Evolutionary conservation across 176 grass and related monocot genomes (phyloP).

Genomic region (barley (Hordeum vulgare)): MorexV3_pseudomolecules_assembly NC_058518.1:502616201-502616700

Average conservation of each 20-base stretch:
- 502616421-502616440: slow-evolving; percentile 70
- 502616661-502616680: slow-evolving; percentile 92
- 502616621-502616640: slow-evolving; percentile 77
- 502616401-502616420: slow-evolving; percentile 70
- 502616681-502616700: slow-evolving; percentile 79
- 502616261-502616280: slow-evolving; percentile 86
- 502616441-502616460: slow-evolving; percentile 62
- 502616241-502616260: slow-evolving; percentile 77
- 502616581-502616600: slow-evolving; percentile 77
- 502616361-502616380: slow-evolving; percentile 46
- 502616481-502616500: slow-evolving; percentile 79
- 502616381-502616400: slow-evolving; percentile 76
- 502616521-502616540: slow-evolving; percentile 89
- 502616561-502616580: slow-evolving; percentile 60
- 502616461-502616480: slow-evolving; percentile 66
- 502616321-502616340: slow-evolving; percentile 68
- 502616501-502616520: slow-evolving; percentile 48
- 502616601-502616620: slow-evolving; percentile 73
- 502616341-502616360: slow-evolving; percentile 42
- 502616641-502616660: slow-evolving; percentile 73
- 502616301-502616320: slow-evolving; percentile 84
- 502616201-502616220: slow-evolving; percentile 83
- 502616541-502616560: slow-evolving; percentile 84
- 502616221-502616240: slow-evolving; percentile 92
- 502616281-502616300: slow-evolving; percentile 76